Conservation (phyloP, 805 yeast genomes). For the Yarrowia divulgata region DNA sequence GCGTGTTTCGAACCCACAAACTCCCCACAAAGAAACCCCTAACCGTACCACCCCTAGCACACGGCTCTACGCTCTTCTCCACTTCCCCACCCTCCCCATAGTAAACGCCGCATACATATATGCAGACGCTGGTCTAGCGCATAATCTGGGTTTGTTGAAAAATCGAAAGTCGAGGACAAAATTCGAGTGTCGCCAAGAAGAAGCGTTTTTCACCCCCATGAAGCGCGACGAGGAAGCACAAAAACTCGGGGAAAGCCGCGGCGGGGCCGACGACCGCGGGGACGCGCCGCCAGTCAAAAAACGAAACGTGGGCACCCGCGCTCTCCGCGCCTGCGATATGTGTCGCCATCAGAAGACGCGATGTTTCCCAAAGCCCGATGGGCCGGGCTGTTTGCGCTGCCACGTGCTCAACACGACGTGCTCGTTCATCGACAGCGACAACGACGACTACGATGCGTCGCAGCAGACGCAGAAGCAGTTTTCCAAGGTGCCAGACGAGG, state of each 20-base stretch:
- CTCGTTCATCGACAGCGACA: slow-evolving; percentile 54
- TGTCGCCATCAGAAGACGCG: slow-evolving; percentile 67
- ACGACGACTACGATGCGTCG: slow-evolving; percentile 35
- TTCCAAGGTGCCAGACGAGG: slow-evolving; percentile 29
- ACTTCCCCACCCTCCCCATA: not conserved
- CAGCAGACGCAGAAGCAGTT: slow-evolving; percentile 39
- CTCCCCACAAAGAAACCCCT: no score
- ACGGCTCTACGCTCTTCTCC: not conserved
- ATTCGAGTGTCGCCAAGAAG: not conserved
- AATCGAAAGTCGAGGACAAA: not conserved
- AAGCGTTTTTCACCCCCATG: not conserved
- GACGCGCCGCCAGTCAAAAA: slow-evolving; percentile 31
- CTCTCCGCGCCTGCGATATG: slow-evolving; percentile 61
- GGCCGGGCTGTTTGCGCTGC: slow-evolving; percentile 65
- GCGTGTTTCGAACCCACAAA: no score
- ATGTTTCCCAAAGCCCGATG: slow-evolving; percentile 61
- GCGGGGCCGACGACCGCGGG: not conserved
- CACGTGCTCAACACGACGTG: slow-evolving; percentile 60
- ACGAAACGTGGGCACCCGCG: slow-evolving; percentile 48
- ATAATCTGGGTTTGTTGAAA: slow-evolving; percentile 18
- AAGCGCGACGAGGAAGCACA: slow-evolving; percentile 30
- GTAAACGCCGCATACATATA: not conserved
- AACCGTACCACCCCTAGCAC: not conserved
- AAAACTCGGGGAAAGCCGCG: not conserved
- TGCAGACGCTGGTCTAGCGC: slow-evolving; percentile 16